These are phyloP conservation scores for Neonectria coccinea DNA, from an alignment of 2,329 filamentous ascomycete species.

Conservation along the genomic window DNA sequence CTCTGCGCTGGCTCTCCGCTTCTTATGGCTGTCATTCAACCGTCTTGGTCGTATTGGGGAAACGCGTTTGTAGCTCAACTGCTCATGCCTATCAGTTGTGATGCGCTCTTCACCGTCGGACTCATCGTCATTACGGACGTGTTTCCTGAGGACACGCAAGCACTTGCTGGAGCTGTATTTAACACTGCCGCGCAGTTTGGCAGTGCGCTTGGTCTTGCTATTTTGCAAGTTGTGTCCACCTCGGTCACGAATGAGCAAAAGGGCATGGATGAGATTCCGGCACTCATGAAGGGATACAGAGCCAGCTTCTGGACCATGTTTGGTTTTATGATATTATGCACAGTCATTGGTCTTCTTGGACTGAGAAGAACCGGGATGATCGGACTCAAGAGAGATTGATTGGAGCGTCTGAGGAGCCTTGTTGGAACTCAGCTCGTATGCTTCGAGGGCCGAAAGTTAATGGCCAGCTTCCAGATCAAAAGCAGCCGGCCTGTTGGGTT, in stretches of 20 bases:
- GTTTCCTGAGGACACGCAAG: conserved; percentile 68
- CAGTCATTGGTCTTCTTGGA: conserved; percentile 53
- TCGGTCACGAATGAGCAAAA: conserved; percentile 51
- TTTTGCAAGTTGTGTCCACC: conserved; percentile 59
- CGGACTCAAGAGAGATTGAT: conserved; percentile 58
- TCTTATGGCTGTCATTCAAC: conserved; percentile 65
- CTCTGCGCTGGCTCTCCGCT: conserved; percentile 60
- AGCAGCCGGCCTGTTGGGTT: not conserved
- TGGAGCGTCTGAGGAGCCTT: too few relatives aligned
- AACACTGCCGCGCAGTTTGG: conserved; percentile 70
- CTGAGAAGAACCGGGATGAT: conserved; percentile 58
- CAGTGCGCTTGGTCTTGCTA: conserved; percentile 59
- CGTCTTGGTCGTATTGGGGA: conserved; percentile 63
- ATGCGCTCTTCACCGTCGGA: conserved; percentile 68
- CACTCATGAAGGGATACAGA: conserved; percentile 61
- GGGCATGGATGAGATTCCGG: conserved; percentile 41
- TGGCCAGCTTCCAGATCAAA: too few relatives aligned
- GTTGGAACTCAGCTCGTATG: not conserved
- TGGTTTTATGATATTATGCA: conserved; percentile 58
- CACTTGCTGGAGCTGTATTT: conserved; percentile 71
- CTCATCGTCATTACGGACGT: conserved; percentile 65
- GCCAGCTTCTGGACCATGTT: conserved; percentile 65
- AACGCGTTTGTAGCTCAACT: conserved; percentile 58
- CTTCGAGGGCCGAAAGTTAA: not conserved
- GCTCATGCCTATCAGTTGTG: conserved; percentile 55